A percentile compares a stretch with the other conserved stretches of the same genome.
Evolutionary conservation across 495 filamentous ascomycete species (phyloP).

Genomic region (Talaromyces stipitatus): DNA sequence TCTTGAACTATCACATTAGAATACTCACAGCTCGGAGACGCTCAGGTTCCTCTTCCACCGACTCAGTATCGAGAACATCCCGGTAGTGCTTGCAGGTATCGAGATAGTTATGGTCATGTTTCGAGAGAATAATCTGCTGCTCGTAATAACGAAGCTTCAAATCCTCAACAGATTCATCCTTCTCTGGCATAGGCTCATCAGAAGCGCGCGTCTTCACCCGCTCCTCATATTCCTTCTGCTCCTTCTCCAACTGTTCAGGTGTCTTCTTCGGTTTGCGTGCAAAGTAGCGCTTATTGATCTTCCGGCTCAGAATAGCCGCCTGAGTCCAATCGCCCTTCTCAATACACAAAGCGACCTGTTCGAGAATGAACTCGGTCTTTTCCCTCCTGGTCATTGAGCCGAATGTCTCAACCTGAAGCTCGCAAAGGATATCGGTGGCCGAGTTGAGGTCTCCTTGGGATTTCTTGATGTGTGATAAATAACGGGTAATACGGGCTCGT

Average conservation of each 20-base stretch:
- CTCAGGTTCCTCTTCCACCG: conserved; percentile 79
- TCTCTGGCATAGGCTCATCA: conserved; percentile 68
- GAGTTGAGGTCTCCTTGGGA: conserved; percentile 82
- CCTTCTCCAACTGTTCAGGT: conserved; percentile 78
- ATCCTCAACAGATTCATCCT: conserved; percentile 88
- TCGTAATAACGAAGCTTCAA: conserved; percentile 94
- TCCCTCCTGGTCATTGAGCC: conserved; percentile 95
- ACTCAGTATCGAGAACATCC: conserved; percentile 90
- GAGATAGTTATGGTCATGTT: conserved; percentile 95
- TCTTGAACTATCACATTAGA: neutral
- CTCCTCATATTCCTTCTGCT: conserved; percentile 75
- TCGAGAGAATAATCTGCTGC: conserved; percentile 88
- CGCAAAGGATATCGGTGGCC: conserved; percentile 87
- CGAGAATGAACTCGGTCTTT: conserved; percentile 96
- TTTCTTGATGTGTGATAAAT: conserved; percentile 95
- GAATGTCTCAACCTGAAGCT: conserved; percentile 97
- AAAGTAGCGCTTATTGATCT: conserved; percentile 93
- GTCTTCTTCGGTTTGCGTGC: conserved; percentile 82
- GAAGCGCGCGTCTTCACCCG: conserved; percentile 59
- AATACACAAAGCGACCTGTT: conserved; percentile 91
- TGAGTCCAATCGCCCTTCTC: conserved; percentile 94
- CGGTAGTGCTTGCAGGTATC: conserved; percentile 96
- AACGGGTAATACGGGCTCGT: conserved; percentile 87
- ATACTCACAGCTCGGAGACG: conserved; percentile 72
- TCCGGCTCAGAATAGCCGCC: conserved; percentile 86